phyloP scores from a whole-genome alignment of 2,329 filamentous ascomycete species.

The Paracoccidioides lutzii region DNA sequence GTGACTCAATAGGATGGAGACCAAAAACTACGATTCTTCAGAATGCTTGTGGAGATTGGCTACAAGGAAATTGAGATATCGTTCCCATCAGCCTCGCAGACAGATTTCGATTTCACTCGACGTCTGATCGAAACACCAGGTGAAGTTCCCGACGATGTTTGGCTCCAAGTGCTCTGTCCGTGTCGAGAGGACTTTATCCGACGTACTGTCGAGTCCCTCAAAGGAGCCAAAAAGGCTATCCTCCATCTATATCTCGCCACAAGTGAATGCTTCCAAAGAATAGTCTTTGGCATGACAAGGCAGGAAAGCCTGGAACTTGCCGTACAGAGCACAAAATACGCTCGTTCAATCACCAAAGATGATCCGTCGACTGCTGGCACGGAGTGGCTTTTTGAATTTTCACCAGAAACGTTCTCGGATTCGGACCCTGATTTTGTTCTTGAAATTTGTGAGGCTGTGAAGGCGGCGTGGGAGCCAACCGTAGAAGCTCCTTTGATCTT shows the following conservation, averaged over 20 bases:
- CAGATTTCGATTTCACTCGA: conserved; percentile 90
- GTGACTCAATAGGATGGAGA: conserved; percentile 57
- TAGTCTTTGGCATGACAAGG: conserved; percentile 80
- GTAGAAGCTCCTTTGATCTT: conserved; percentile 78
- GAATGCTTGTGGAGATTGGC: conserved; percentile 80
- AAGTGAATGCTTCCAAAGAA: conserved; percentile 83
- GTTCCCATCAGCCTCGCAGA: conserved; percentile 87
- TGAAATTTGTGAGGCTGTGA: conserved; percentile 80
- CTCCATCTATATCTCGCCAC: conserved; percentile 94
- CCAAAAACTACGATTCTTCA: conserved; percentile 90
- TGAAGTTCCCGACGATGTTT: conserved; percentile 75
- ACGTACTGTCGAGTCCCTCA: conserved; percentile 76
- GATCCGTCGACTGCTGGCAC: conserved; percentile 45
- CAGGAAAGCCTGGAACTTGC: conserved; percentile 71
- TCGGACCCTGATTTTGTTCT: conserved; percentile 72
- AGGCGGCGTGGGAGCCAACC: conserved; percentile 78
- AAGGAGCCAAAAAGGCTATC: conserved; percentile 83
- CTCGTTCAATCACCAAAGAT: conserved; percentile 79
- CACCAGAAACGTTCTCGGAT: conserved; percentile 64
- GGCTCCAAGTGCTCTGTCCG: conserved; percentile 80
- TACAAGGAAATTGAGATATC: conserved; percentile 98
- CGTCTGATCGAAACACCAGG: conserved; percentile 75
- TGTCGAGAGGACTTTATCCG: conserved; percentile 85
- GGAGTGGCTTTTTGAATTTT: conserved; percentile 41
- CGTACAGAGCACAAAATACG: conserved; percentile 72